Evolutionary conservation across 257 asterid genomes (phyloP).

Genomic region (Solanum peruvianum): DNA sequence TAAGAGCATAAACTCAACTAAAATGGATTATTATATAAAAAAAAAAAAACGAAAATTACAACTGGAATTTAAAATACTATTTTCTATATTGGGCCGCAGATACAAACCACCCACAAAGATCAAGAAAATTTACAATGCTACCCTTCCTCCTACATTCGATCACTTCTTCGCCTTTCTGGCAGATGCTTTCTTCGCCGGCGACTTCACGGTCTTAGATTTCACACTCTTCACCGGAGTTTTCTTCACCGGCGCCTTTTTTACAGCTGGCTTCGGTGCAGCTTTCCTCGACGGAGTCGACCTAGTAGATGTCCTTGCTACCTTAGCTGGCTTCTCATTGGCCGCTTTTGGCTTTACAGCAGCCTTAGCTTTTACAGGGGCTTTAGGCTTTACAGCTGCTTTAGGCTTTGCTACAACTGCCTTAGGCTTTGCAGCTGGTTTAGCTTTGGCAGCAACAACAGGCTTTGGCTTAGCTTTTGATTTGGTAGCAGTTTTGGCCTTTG

Average conservation of each 20-base stretch:
- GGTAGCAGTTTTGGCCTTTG: not conserved
- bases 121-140: slow-evolving; percentile 27
- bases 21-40: not conserved
- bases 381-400: slow-evolving; percentile 33
- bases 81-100: not conserved
- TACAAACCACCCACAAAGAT: slow-evolving; percentile 14
- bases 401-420: slow-evolving; percentile 31
- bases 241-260: slow-evolving; percentile 1
- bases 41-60: not conserved
- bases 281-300: not conserved
- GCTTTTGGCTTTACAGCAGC: slow-evolving; percentile 18
- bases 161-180: slow-evolving; percentile 28
- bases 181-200: slow-evolving; percentile 2
- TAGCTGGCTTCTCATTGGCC: not conserved
- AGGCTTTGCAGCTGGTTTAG: slow-evolving; percentile 12
- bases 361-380: slow-evolving; percentile 32
- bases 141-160: slow-evolving; percentile 10
- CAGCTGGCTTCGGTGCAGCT: not conserved
- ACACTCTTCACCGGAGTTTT: slow-evolving; percentile 21
- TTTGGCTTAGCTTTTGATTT: slow-evolving; percentile 12
- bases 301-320: slow-evolving; percentile 1
- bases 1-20: not conserved
- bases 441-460: slow-evolving; percentile 14
- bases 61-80: not conserved
- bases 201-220: not conserved